Conservation (phyloP, 1,139 yeast genomes). For the Kodamaea suecica region DNA sequence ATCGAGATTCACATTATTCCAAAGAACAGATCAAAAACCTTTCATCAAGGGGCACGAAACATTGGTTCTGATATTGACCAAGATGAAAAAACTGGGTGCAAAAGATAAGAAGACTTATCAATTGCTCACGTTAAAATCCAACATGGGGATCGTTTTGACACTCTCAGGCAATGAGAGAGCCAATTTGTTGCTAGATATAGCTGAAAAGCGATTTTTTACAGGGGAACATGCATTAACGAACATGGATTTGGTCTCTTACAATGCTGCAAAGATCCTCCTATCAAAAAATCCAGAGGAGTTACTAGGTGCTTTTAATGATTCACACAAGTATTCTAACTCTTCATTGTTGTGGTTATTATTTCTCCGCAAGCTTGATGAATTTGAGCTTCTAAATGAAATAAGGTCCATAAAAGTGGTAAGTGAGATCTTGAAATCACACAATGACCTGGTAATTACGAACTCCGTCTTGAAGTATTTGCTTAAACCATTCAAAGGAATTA, state of each 20-base stretch:
- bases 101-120: constrained; percentile 12
- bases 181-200: constrained; percentile 24
- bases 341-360: constrained; percentile 38
- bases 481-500: constrained; percentile 24
- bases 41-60: constrained; percentile 32
- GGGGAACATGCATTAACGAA: constrained; percentile 13
- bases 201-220: constrained; percentile 23
- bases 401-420: constrained; percentile 28
- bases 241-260: constrained; percentile 23
- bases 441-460: constrained; percentile 17
- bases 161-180: constrained; percentile 27
- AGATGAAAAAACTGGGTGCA: not conserved
- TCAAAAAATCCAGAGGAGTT: constrained; percentile 34
- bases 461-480: constrained; percentile 19
- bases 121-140: constrained; percentile 28
- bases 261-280: constrained; percentile 26
- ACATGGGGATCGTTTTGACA: constrained; percentile 39
- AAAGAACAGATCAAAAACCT: constrained; percentile 4
- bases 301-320: constrained; percentile 29
- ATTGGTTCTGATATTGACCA: constrained; percentile 18
- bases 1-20: constrained; percentile 9
- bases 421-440: constrained; percentile 24
- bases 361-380: constrained; percentile 29
- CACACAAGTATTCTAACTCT: constrained; percentile 24
- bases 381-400: constrained; percentile 31